Evolutionary conservation across 805 yeast genomes (phyloP).

Genomic region (Metschnikowia dekortorum): DNA sequence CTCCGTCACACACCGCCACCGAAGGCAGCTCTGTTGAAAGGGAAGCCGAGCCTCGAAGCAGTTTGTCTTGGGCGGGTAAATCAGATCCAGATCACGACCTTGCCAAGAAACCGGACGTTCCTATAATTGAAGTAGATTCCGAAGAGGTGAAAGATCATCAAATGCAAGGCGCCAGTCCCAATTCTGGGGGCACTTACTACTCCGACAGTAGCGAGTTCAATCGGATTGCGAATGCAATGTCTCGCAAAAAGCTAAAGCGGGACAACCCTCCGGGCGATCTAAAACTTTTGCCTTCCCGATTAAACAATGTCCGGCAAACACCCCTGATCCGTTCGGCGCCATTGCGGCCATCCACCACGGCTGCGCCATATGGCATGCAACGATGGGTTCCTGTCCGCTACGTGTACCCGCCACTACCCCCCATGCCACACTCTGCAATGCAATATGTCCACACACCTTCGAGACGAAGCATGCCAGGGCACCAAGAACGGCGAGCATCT

Average conservation of each 20-base stretch:
- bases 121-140: not conserved
- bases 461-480: constrained; percentile 1
- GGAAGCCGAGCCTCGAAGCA: not conserved
- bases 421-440: constrained; percentile 10
- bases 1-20: not conserved
- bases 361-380: constrained; percentile 1
- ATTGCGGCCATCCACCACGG: constrained; percentile 7
- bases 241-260: constrained; percentile 10
- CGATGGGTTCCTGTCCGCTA: constrained; percentile 13
- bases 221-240: constrained; percentile 6
- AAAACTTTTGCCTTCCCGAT: constrained; percentile 4
- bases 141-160: not conserved
- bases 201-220: constrained; percentile 7
- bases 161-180: not conserved
- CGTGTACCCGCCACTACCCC: constrained; percentile 8
- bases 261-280: constrained; percentile 13
- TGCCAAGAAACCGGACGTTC: not conserved
- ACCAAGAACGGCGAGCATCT: constrained; percentile 4
- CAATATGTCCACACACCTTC: constrained; percentile 11
- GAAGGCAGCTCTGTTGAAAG: not conserved
- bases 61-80: not conserved
- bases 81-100: not conserved
- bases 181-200: not conserved
- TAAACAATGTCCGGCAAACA: constrained; percentile 3
- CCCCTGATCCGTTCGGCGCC: constrained; percentile 15